A percentile compares a stretch with the other conserved stretches of the same genome.
These are phyloP conservation scores for Westerdykella ornata DNA, from an alignment of 2,329 filamentous ascomycete species.

Conservation along the genomic window DNA sequence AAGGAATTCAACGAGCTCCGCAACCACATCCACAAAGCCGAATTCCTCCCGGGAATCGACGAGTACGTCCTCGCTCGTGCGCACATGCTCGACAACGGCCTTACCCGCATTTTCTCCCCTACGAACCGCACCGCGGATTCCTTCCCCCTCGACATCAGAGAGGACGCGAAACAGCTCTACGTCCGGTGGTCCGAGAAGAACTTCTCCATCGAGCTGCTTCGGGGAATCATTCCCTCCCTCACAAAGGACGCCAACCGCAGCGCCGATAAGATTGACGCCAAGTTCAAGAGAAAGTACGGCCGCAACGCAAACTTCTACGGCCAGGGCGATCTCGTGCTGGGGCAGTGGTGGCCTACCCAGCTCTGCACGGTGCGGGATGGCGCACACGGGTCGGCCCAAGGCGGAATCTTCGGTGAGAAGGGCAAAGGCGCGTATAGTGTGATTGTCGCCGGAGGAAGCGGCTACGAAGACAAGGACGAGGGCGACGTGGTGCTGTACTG, in stretches of 20 bases:
- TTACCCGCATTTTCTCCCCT: constrained; percentile 39
- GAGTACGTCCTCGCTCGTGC: constrained; percentile 28
- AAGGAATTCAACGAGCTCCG: constrained; percentile 30
- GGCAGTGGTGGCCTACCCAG: constrained; percentile 52
- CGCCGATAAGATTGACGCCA: constrained; percentile 20
- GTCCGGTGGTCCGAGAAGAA: constrained; percentile 40
- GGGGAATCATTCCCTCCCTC: constrained; percentile 34
- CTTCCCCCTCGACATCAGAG: constrained; percentile 44
- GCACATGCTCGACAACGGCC: constrained; percentile 35
- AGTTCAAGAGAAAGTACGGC: constrained; percentile 5
- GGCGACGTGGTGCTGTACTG: constrained; percentile 48
- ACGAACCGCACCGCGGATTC: constrained; percentile 8
- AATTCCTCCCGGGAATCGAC: constrained; percentile 31
- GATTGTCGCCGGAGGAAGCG: constrained; percentile 45
- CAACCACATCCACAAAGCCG: constrained; percentile 35
- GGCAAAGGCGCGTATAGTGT: constrained; percentile 49
- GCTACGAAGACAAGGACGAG: constrained; percentile 42
- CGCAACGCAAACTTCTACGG: constrained; percentile 33
- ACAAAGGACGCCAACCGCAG: constrained; percentile 13
- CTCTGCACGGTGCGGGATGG: constrained; percentile 48
- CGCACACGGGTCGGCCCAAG: constrained; percentile 46
- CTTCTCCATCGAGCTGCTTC: constrained; percentile 43
- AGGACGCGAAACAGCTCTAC: constrained; percentile 44
- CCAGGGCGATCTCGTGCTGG: constrained; percentile 38
- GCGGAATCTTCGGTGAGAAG: constrained; percentile 44